Conservation (phyloP, 176 grass and related monocot genomes). For the Echinochloa phyllopogon region DNA sequence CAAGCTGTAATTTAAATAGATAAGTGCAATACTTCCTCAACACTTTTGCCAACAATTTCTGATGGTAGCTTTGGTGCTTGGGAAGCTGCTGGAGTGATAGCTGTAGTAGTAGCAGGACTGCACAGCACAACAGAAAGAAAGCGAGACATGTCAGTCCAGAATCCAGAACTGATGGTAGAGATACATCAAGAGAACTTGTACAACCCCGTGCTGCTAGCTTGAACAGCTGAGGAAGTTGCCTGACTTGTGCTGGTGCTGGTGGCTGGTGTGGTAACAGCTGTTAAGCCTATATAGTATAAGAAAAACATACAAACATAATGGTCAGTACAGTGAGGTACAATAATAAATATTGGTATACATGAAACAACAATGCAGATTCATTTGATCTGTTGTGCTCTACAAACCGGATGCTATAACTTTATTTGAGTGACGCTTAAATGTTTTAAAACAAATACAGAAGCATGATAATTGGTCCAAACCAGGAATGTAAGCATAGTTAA, state of each 20-base stretch:
- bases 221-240: conserved; percentile 65
- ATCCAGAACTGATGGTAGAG: conserved; percentile 14
- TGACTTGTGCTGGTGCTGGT: conserved; percentile 61
- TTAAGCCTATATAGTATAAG: neutral
- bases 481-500: neutral
- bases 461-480: conserved; percentile 1
- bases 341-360: conserved; percentile 3
- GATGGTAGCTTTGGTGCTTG: conserved; percentile 85
- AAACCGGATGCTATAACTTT: conserved; percentile 8
- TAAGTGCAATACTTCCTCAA: conserved; percentile 72
- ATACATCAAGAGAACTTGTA: conserved; percentile 43
- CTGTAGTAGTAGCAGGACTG: conserved; percentile 60
- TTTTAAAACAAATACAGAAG: neutral
- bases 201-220: conserved; percentile 77
- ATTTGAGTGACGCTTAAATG: conserved; percentile 1
- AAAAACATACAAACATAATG: conserved; percentile 22
- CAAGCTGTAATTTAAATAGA: neutral
- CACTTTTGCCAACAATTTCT: conserved; percentile 94
- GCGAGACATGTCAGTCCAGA: conserved; percentile 31
- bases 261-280: conserved; percentile 54
- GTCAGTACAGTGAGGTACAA: conserved; percentile 5
- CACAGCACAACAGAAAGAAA: conserved; percentile 12
- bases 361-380: neutral
- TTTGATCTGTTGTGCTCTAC: neutral
- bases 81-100: conserved; percentile 54